Base-by-base conservation (phyloP, 805 yeast genomes). In the Cyberlindnera mrakii region DNA sequence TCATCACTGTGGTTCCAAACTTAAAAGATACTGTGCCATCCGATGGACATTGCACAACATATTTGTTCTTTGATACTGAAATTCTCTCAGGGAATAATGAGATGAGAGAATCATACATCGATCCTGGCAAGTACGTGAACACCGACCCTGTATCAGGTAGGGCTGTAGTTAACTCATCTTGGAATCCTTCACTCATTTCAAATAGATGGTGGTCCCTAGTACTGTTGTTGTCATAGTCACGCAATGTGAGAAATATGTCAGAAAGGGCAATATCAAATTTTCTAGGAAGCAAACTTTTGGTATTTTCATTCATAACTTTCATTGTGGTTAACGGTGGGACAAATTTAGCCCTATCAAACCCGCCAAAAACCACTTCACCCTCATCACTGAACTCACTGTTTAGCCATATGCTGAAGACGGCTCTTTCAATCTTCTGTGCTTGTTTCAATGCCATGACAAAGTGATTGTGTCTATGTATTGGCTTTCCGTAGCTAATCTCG, bases 271-370 rank as follows among this genome's bases (percentile, higher is more conserved):
- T 41, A 23, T 52, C 50, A 25, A 27, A 53, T 8, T 41, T 31
- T 15, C 40, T 30, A 10, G 45, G 40, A 3, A 54, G 57, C 13
- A 32, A 17, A 0, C 41, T 40, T 5, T 16, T n/a, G 0, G 27
- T 30, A 1, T 25, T 30, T 2, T 44, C 36, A 19, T 49, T 49
- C 30, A 64, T 49, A 27, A 65, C 39, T 31, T 67, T 68, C n/a
- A 67, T 42, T 3, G 66, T 52, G 14, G 54, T 50, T 39, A 71
- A 52, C 2, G 58, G 59, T 14, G 65, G 66, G 3, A 50, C 19
- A 45, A 58, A 69, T 51, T 70, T 70, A 5, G 66, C 64, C 17
- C 53, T 52, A 48, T 71, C 75, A 23, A 70, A 55, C 6, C 64
- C 71, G 31, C 76, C 75, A 46, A 70, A 63, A 10, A 70, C 47